A percentile compares a stretch with the other conserved stretches of the same genome.
Evolutionary conservation across 176 grass and related monocot genomes (phyloP).

Genomic region (Hyparrhenia diplandra): DNA sequence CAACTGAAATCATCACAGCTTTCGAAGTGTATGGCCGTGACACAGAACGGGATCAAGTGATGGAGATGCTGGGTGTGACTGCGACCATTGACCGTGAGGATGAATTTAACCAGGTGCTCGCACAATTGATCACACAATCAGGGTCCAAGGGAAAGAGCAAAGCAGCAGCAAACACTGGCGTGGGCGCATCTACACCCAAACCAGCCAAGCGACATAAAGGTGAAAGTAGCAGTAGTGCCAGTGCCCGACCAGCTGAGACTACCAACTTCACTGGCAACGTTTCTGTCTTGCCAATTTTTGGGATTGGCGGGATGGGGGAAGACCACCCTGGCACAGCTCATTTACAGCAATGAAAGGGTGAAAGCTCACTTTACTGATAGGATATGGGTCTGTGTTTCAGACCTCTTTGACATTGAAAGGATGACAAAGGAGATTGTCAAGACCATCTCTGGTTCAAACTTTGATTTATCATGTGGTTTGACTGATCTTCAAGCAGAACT

Average conservation of each 20-base stretch:
- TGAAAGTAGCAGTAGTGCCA: rapidly evolving
- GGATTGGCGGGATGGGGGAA: not conserved
- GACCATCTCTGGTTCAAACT: not conserved
- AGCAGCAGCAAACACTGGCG: not conserved
- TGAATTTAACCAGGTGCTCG: not conserved
- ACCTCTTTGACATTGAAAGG: not conserved
- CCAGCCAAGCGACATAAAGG: not conserved
- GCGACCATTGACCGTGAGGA: too few species aligned
- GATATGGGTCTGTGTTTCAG: not conserved
- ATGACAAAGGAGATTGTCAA: not conserved
- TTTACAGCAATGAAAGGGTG: too few species aligned
- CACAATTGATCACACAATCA: not conserved
- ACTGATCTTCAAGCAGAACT: not conserved
- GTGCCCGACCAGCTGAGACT: not conserved
- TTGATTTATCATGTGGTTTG: not conserved
- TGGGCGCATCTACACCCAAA: not conserved
- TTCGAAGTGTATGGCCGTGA: too few species aligned
- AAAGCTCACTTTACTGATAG: not conserved
- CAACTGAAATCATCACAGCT: too few species aligned
- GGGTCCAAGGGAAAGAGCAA: not conserved
- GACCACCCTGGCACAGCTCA: not conserved
- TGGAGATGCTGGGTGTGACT: too few species aligned
- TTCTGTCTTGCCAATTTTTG: not conserved
- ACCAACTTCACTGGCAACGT: not conserved
- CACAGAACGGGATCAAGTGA: too few species aligned